Percentiles rank a stretch among this genome's conserved stretches.
These are phyloP conservation scores for Candida buenavistaensis DNA, from an alignment of 1,139 yeast genomes.

Conservation along the genomic window DNA sequence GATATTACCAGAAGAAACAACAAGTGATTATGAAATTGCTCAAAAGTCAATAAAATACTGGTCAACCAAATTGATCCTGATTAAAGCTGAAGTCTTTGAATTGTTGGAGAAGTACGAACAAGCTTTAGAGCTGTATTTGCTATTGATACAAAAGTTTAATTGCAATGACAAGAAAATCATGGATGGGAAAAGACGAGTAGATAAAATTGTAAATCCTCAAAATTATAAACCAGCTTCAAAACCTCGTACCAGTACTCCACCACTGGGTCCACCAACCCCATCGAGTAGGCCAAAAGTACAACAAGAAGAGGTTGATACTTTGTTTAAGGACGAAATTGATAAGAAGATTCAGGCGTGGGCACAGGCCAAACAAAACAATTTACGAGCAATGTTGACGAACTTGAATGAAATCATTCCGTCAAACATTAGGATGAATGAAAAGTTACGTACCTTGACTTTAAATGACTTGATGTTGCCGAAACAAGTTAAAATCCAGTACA, in stretches of 20 bases:
- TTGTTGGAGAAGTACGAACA: conserved; percentile 66
- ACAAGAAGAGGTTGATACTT: conserved; percentile 29
- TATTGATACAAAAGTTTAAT: conserved; percentile 63
- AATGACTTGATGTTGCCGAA: conserved; percentile 87
- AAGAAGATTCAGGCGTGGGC: conserved; percentile 51
- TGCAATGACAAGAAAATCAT: conserved; percentile 60
- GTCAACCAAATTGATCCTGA: conserved; percentile 67
- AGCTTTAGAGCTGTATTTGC: conserved; percentile 62
- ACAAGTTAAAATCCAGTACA: conserved; percentile 80
- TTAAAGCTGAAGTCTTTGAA: conserved; percentile 84
- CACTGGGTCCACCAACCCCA: conserved; percentile 10
- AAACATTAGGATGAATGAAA: conserved; percentile 52
- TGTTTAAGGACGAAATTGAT: conserved; percentile 16
- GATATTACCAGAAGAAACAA: conserved; percentile 38
- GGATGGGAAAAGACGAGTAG: conserved; percentile 84
- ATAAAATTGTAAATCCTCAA: conserved; percentile 58
- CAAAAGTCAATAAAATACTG: conserved; percentile 66
- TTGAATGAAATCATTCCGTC: conserved; percentile 60
- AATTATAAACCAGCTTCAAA: conserved; percentile 14
- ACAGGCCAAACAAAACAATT: conserved; percentile 70
- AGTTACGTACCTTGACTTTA: conserved; percentile 31
- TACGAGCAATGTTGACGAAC: conserved; percentile 71
- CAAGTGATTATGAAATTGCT: conserved; percentile 27
- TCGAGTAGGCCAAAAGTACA: conserved; percentile 28
- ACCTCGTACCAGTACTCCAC: conserved; percentile 10